These are phyloP conservation scores for Aspergillus fijiensis DNA, from an alignment of 2,329 filamentous ascomycete species.

Conservation along the genomic window DNA sequence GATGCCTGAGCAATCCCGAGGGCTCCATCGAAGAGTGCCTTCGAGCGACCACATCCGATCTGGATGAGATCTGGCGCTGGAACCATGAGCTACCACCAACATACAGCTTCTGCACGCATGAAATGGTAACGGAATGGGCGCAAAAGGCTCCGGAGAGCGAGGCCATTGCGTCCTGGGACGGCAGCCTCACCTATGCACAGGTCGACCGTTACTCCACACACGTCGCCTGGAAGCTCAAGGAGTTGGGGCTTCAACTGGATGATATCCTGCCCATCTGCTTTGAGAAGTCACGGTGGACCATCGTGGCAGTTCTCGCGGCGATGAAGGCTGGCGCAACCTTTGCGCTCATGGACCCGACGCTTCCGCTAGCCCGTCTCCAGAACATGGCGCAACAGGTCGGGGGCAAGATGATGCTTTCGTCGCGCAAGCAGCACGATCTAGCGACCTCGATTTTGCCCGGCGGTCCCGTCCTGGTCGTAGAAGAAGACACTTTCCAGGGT, in stretches of 20 bases:
- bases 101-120: constrained; percentile 49
- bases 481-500: constrained; percentile 24
- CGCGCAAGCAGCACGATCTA: constrained; percentile 30
- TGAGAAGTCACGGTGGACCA: constrained; percentile 36
- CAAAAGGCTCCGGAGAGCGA: constrained; percentile 25
- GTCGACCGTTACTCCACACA: constrained; percentile 38
- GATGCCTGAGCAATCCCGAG: constrained; percentile 32
- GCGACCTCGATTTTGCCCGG: constrained; percentile 32
- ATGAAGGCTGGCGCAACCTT: constrained; percentile 36
- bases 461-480: constrained; percentile 29
- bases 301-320: constrained; percentile 33
- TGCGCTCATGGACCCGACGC: constrained; percentile 34
- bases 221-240: constrained; percentile 26
- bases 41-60: constrained; percentile 37
- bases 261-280: constrained; percentile 35
- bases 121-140: constrained; percentile 40
- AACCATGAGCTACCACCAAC: constrained; percentile 47
- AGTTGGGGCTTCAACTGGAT: constrained; percentile 28
- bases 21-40: constrained; percentile 35
- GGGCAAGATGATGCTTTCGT: constrained; percentile 32
- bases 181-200: constrained; percentile 30
- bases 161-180: constrained; percentile 35
- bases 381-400: constrained; percentile 33
- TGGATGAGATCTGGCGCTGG: constrained; percentile 51
- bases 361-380: constrained; percentile 35